These are phyloP conservation scores for Stereocaulon alpinum DNA, from an alignment of 495 filamentous ascomycete species.

Conservation along the genomic window DNA sequence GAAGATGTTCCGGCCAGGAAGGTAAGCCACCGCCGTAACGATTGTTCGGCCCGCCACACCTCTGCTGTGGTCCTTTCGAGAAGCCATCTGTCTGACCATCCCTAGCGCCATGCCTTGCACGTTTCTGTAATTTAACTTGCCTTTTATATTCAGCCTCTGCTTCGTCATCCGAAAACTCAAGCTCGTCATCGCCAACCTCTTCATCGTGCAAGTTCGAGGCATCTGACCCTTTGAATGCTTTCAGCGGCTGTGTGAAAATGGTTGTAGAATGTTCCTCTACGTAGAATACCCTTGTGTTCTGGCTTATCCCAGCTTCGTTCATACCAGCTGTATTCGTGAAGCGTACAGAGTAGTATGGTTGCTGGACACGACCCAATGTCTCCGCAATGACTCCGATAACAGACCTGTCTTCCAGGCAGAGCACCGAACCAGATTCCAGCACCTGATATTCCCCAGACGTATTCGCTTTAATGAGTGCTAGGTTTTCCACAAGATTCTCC, in stretches of 20 bases:
- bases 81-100: constrained; percentile 24
- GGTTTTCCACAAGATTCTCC: constrained; percentile 62
- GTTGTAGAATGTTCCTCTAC: constrained; percentile 62
- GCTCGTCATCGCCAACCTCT: constrained; percentile 72
- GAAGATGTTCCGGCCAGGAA: constrained; percentile 28
- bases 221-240: constrained; percentile 71
- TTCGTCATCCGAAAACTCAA: constrained; percentile 95
- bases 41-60: constrained; percentile 28
- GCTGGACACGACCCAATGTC: constrained; percentile 67
- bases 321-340: constrained; percentile 60
- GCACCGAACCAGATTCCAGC: constrained; percentile 67
- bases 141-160: constrained; percentile 74
- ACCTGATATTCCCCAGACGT: constrained; percentile 71
- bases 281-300: constrained; percentile 65
- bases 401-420: constrained; percentile 66
- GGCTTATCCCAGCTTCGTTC: constrained; percentile 47
- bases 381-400: constrained; percentile 74
- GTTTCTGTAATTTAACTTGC: constrained; percentile 49
- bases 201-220: constrained; percentile 92
- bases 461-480: constrained; percentile 69
- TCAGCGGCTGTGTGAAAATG: constrained; percentile 73
- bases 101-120: constrained; percentile 37
- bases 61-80: constrained; percentile 25
- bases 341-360: constrained; percentile 69
- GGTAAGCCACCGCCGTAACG: constrained; percentile 28